Evolutionary conservation across 306 rosid genomes (phyloP), one percentile per base, ranked within the genome.

Genomic region (Acacia confusa): DNA sequence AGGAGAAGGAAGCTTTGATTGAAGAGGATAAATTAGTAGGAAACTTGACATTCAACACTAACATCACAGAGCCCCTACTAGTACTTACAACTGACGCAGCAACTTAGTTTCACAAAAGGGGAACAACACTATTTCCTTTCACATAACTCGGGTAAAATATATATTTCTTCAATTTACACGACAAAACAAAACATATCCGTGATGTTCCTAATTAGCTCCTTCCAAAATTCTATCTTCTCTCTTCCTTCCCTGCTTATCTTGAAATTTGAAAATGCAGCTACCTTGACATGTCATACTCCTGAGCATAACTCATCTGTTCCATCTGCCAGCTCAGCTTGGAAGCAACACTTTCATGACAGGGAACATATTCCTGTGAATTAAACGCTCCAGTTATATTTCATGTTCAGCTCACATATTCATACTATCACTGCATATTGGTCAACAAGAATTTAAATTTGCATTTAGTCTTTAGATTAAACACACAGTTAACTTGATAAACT

Each of bases 331-430:
- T 92, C 78, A 91, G 86, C 91, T 92, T 92, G 76, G 98, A 86
- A 86, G 98, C 97, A 83, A 86, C 99, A 74, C 98, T 84, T 86
- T 96, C 98, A 61, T 91, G 99, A 76, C 98, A 91, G 4, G 98
- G 98, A 75, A 91, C 94, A 15, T 96, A 96, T 10, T 93, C 99
- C 99, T 96, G 84, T 9, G 53, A 80, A 69, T 74, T 50, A 53
- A 74, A 82, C 82, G 25, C 11, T n/a, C 48, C 17, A 30, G 8
- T 60, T 24, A 60, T 24, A 41, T 41, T 68, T 72, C 43, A 50
- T 50, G 55, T 50, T 50, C 17, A 5, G 20, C 55, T 15, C 55
- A 50, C n/a, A 3, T 50, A 50, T 50, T 50, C 55, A 15, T 50
- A 50, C 55, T 6, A 50, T 1, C 55, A 16, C 55, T 15, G 24